A percentile compares a stretch with the other conserved stretches of the same genome.
Evolutionary conservation across 495 filamentous ascomycete genomes (phyloP).

Genomic region (Xylaria scruposa): DNA sequence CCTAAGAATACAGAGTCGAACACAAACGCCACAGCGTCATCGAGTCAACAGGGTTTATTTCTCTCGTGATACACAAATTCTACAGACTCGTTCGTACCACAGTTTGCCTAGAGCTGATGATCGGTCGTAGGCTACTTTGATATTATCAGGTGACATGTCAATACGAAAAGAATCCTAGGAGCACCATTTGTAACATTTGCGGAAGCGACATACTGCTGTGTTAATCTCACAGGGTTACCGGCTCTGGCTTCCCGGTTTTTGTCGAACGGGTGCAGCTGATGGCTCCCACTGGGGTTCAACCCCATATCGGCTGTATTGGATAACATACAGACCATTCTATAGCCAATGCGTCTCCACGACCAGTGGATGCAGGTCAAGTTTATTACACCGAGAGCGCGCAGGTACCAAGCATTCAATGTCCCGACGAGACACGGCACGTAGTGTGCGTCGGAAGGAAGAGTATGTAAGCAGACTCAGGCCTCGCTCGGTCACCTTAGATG

Average conservation of each 20-base stretch:
- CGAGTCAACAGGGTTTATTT: neutral
- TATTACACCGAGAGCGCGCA: conserved; percentile 25
- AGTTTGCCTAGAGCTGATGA: neutral
- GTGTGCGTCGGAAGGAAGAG: neutral
- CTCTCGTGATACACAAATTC: neutral
- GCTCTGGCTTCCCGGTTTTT: conserved; percentile 22
- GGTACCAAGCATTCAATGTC: conserved; percentile 21
- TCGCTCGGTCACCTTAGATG: neutral
- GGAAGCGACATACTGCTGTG: neutral
- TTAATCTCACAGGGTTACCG: conserved; percentile 15
- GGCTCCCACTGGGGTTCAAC: neutral
- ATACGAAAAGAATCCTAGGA: neutral
- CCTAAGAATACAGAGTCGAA: neutral
- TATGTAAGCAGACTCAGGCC: conserved; percentile 1
- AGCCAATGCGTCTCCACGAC: conserved; percentile 12
- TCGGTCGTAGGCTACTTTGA: conserved; percentile 1
- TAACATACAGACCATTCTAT: conserved; percentile 8
- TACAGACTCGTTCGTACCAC: neutral
- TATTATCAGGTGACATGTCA: conserved; percentile 19
- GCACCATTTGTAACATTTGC: neutral
- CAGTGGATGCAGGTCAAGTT: conserved; percentile 18
- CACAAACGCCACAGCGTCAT: neutral
- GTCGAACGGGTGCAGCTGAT: conserved; percentile 2
- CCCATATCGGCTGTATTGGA: conserved; percentile 23
- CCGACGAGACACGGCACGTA: conserved; percentile 12